Evolutionary conservation across 2,329 filamentous ascomycete species (phyloP).

Genomic region (Penicillium sp.): DNA sequence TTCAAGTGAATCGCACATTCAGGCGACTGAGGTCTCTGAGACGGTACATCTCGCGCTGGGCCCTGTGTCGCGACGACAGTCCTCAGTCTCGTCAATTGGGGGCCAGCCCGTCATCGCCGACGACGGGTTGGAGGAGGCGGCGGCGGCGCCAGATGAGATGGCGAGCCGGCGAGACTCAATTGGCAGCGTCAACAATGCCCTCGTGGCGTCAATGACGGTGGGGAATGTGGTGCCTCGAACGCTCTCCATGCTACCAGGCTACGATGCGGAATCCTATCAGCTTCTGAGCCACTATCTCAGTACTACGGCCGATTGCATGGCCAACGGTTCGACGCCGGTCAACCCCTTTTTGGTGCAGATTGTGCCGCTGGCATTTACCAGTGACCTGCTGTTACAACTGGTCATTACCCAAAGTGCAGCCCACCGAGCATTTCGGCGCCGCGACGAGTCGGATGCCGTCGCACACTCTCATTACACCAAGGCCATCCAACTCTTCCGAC

Average conservation of each 20-base stretch:
- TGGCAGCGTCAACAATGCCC: neutral
- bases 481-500: slow-evolving; percentile 29
- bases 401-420: slow-evolving; percentile 46
- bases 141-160: neutral
- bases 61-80: slow-evolving; percentile 14
- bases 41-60: slow-evolving; percentile 3
- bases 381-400: slow-evolving; percentile 48
- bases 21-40: slow-evolving; percentile 14
- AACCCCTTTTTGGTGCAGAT: slow-evolving; percentile 50
- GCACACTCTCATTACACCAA: slow-evolving; percentile 33
- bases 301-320: slow-evolving; percentile 49
- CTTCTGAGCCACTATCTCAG: slow-evolving; percentile 48
- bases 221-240: slow-evolving; percentile 24
- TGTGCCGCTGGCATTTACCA: slow-evolving; percentile 48
- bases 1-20: slow-evolving; percentile 6
- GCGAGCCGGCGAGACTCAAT: slow-evolving; percentile 2
- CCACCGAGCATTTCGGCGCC: slow-evolving; percentile 31
- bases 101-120: slow-evolving; percentile 10
- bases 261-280: slow-evolving; percentile 32
- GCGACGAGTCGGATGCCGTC: slow-evolving; percentile 30
- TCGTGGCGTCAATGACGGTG: slow-evolving; percentile 8
- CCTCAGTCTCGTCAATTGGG: slow-evolving; percentile 16
- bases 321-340: slow-evolving; percentile 47
- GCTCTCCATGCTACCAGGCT: slow-evolving; percentile 31
- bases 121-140: slow-evolving; percentile 3